phyloP scores from a whole-genome alignment of 129 eudicot genomes.

The Dittrichia graveolens region DNA sequence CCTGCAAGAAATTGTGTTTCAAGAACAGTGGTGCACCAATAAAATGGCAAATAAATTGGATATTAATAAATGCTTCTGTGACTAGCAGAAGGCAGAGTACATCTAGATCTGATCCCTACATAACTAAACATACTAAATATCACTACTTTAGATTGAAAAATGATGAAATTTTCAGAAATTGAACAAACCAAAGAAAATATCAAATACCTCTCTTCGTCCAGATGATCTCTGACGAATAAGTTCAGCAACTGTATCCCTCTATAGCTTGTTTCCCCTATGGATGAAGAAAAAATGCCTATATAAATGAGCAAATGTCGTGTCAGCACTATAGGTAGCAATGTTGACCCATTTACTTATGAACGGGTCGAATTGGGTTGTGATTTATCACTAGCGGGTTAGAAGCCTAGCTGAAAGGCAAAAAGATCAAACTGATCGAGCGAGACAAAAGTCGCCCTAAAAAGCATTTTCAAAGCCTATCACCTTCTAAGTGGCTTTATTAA shows the following conservation, averaged over 20 bases:
- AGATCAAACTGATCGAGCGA: background rate
- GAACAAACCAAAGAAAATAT: slow-evolving; percentile 2
- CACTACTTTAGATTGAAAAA: slow-evolving; percentile 16
- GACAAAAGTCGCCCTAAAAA: background rate
- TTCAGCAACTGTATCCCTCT: slow-evolving; percentile 19
- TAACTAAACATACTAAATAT: slow-evolving; percentile 13
- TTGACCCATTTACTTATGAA: background rate
- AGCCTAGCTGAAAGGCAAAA: background rate
- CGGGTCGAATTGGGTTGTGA: background rate
- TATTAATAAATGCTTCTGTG: slow-evolving; percentile 23
- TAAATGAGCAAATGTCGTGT: slow-evolving; percentile 29
- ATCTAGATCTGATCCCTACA: slow-evolving; percentile 32
- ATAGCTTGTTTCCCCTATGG: slow-evolving; percentile 24
- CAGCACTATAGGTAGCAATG: background rate
- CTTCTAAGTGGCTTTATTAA: background rate
- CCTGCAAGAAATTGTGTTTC: background rate
- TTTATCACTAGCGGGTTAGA: background rate
- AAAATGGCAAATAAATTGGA: slow-evolving; percentile 6
- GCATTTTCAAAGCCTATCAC: background rate
- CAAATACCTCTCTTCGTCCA: slow-evolving; percentile 6
- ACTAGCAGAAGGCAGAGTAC: slow-evolving; percentile 20
- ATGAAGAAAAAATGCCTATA: slow-evolving; percentile 43
- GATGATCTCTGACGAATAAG: slow-evolving; percentile 12
- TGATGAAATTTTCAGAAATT: slow-evolving; percentile 7
- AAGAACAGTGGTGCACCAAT: background rate